phyloP scores from a whole-genome alignment of 257 asterid genomes.

The Handroanthus guayacan region DNA sequence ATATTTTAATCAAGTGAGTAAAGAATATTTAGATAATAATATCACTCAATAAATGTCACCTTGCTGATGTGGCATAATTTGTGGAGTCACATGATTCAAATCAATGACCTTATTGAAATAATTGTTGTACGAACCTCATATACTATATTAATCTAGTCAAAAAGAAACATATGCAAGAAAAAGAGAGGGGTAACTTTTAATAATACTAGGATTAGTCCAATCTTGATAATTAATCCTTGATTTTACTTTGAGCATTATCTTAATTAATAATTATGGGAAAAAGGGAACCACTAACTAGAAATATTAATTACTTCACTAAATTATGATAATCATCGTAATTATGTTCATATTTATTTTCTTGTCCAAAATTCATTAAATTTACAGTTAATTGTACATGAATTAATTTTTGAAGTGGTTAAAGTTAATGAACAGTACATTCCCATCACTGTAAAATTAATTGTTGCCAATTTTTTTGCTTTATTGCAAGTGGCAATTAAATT shows the following conservation, averaged over 20 bases:
- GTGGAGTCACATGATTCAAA: no score
- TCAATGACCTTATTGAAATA: no score
- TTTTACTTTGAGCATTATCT: neutral
- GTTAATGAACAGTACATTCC: neutral
- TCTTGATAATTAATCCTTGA: neutral
- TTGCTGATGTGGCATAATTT: no score
- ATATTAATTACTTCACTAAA: neutral
- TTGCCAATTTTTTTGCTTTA: neutral
- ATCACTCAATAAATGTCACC: no score
- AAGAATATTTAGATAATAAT: no score
- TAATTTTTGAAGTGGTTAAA: neutral
- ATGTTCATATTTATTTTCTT: neutral
- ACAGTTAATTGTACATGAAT: neutral
- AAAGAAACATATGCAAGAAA: no score
- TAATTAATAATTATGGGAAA: neutral
- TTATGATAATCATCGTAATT: neutral
- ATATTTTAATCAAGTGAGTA: no score
- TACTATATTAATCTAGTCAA: no score
- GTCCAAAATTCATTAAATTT: conserved; percentile 1
- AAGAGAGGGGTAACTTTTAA: no score
- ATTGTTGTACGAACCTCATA: no score
- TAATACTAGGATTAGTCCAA: no score
- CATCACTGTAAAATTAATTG: neutral
- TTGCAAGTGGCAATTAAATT: neutral
- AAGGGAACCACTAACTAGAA: conserved; percentile 1